Conservation (phyloP, 2,329 filamentous ascomycete genomes). For the Curvularia sp. region DNA sequence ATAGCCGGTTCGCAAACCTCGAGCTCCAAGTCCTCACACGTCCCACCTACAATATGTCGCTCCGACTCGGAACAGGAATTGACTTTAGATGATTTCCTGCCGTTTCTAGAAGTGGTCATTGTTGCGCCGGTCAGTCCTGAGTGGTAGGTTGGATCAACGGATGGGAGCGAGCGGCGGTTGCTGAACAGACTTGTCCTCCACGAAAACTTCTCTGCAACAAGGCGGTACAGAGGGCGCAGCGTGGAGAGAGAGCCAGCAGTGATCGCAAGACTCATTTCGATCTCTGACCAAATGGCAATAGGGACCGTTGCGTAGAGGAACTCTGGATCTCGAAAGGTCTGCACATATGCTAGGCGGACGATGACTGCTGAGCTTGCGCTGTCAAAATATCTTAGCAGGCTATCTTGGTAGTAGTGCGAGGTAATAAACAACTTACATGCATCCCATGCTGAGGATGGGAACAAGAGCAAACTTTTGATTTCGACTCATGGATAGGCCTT, state of each 20-base stretch:
- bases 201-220: conserved; percentile 2
- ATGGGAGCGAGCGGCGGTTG: not conserved
- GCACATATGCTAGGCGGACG: conserved; percentile 23
- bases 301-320: conserved; percentile 23
- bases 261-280: conserved; percentile 26
- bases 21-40: not conserved
- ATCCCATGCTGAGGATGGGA: conserved; percentile 18
- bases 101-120: not conserved
- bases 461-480: conserved; percentile 13
- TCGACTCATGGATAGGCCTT: conserved; percentile 59
- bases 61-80: not conserved
- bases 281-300: conserved; percentile 28
- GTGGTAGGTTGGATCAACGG: not conserved
- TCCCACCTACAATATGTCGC: not conserved
- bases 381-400: not conserved
- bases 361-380: conserved; percentile 23
- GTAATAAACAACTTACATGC: conserved; percentile 8
- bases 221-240: conserved; percentile 21
- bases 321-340: conserved; percentile 16
- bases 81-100: not conserved
- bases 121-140: not conserved
- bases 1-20: not conserved
- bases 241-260: conserved; percentile 25
- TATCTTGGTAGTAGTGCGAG: not conserved
- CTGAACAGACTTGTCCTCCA: conserved; percentile 1